Conservation (phyloP, 306 rosid species). For the Crataegus laevigata region DNA sequence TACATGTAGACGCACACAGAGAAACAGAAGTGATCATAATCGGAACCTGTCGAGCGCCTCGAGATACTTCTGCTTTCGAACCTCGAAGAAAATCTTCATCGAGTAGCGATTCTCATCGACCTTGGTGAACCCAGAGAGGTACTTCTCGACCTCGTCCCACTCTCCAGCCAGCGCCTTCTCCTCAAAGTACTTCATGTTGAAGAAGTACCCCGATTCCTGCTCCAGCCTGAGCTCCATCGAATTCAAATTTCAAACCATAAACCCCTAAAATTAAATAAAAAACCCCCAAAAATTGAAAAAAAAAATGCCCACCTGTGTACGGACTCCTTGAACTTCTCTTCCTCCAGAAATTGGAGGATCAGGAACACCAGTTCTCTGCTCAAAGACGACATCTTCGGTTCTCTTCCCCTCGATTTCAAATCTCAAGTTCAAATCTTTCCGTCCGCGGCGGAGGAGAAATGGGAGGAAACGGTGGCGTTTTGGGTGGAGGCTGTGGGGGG, state of each 20-base stretch:
- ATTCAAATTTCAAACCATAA: neutral
- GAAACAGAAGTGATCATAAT: neutral
- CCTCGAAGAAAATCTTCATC: conserved; percentile 24
- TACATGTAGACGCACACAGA: neutral
- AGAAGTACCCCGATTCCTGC: conserved; percentile 18
- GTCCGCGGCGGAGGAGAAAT: neutral
- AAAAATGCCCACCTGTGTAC: conserved; percentile 5
- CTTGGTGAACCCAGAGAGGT: conserved; percentile 21
- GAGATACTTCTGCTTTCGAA: conserved; percentile 23
- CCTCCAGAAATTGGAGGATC: conserved; percentile 18
- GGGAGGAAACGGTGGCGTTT: conserved; percentile 5
- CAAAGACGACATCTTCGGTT: conserved; percentile 16
- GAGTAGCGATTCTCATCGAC: conserved; percentile 22
- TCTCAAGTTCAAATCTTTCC: neutral
- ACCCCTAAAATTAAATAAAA: neutral
- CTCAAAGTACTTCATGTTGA: conserved; percentile 22
- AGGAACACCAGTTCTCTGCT: conserved; percentile 21
- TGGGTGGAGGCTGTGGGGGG: neutral
- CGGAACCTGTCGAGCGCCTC: conserved; percentile 14
- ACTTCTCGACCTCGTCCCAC: conserved; percentile 23
- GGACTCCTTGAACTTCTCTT: conserved; percentile 22
- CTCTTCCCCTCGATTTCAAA: neutral
- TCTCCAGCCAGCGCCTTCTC: conserved; percentile 15
- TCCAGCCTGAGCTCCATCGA: conserved; percentile 7
- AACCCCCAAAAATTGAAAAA: neutral